Evolutionary conservation across 805 yeast genomes (phyloP).

Genomic region (Starmera caribaea): DNA sequence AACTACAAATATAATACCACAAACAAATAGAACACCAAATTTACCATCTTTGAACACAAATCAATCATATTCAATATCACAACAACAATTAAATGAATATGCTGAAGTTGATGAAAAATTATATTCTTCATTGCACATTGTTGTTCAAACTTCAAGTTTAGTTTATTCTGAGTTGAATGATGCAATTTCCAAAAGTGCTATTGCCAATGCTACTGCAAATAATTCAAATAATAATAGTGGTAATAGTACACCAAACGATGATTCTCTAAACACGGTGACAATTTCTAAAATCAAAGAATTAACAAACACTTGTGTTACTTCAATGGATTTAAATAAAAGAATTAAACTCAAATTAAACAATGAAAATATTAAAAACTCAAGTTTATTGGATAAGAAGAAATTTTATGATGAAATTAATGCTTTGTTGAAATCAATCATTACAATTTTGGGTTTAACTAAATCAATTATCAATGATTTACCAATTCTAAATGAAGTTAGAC

Average conservation of each 20-base stretch:
- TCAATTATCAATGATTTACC: slow-evolving; percentile 76
- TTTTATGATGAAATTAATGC: slow-evolving; percentile 83
- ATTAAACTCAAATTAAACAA: slow-evolving; percentile 47
- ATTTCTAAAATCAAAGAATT: slow-evolving; percentile 67
- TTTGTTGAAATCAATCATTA: slow-evolving; percentile 74
- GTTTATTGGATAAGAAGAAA: slow-evolving; percentile 41
- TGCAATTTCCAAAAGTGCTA: slow-evolving; percentile 57
- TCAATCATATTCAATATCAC: slow-evolving; percentile 8
- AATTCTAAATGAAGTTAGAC: slow-evolving; percentile 66
- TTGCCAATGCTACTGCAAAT: slow-evolving; percentile 41
- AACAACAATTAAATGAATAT: slow-evolving; percentile 20
- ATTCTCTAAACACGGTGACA: slow-evolving; percentile 23
- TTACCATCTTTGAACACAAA: slow-evolving; percentile 15
- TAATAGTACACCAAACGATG: slow-evolving; percentile 3
- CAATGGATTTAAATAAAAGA: slow-evolving; percentile 74
- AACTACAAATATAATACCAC: no score
- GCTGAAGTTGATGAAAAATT: slow-evolving; percentile 58
- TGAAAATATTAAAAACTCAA: slow-evolving; percentile 29
- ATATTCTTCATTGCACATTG: slow-evolving; percentile 52
- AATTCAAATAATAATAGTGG: slow-evolving; percentile 22
- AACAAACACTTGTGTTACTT: slow-evolving; percentile 64
- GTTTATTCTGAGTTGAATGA: slow-evolving; percentile 67
- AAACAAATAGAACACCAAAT: slow-evolving; percentile 2
- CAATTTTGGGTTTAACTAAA: slow-evolving; percentile 76
- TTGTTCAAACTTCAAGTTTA: slow-evolving; percentile 61